Evolutionary conservation across 371 early-diverging fungal genomes (phyloP), one percentile per base, ranked within the genome.

Genomic region (Enterocytospora artemiae): DNA sequence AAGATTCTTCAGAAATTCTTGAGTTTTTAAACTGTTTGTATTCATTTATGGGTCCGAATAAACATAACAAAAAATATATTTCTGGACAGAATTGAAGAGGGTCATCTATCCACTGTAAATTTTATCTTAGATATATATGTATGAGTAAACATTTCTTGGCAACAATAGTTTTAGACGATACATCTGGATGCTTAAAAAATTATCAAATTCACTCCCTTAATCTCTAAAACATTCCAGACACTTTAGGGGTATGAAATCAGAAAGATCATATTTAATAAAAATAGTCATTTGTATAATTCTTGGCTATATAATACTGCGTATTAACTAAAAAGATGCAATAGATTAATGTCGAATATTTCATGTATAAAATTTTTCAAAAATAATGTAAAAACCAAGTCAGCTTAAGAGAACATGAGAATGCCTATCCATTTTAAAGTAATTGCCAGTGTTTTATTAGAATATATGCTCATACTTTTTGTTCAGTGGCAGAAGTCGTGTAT

Each of bases 381-480:
- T 39, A 9, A 12, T 39, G 9, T n/a, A 39, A 39, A 39, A 39
- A 12, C 39, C n/a, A 39, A 39, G n/a, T 39, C 39, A 39, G n/a
- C 39, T 39, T 12, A 39, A 39, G n/a, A 9, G 9, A 12, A 12
- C 39, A 12, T 9, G 9, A n/a, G 39, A 9, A n/a, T n/a, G n/a
- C 12, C 66, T 37, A 53, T 74, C 14, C 28, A 63, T 9, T 72
- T 74, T 58, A 67, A 70, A 44, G 49, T 74, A n/a, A 24, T 76
- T 16, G 32, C 68, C 0, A 56, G 54, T 20, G 22, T 12, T 56
- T 52, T 41, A 24, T 67, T 60, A 72, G 30, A 67, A 67, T 14
- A 72, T 44, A 0, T 51, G 59, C 32, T 2, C 18, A 37, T 65
- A 65, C 25, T 69, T 69, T 14, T 27, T 44, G 50, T 45, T 49